Conservation (phyloP, 805 yeast species). For the Lipomyces chichibuensis region DNA sequence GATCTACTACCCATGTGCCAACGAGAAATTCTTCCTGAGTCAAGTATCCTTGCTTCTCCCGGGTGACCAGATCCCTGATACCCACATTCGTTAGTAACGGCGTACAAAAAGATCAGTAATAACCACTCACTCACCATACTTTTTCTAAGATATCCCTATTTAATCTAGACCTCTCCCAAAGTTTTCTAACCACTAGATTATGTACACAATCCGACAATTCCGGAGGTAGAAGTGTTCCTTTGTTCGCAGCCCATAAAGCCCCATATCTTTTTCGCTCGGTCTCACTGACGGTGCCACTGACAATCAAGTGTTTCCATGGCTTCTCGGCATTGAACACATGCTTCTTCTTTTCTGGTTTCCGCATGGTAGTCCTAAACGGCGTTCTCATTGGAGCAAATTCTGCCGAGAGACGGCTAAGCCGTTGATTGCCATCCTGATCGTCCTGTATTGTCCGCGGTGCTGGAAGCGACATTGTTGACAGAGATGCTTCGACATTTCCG, state of each 20-base stretch:
- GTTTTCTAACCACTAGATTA: slow-evolving; percentile 62
- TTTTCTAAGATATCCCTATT: slow-evolving; percentile 61
- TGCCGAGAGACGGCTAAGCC: not conserved
- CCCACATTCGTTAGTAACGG: not conserved
- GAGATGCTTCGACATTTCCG: not conserved
- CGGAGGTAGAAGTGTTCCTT: slow-evolving; percentile 50
- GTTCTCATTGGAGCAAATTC: slow-evolving; percentile 1
- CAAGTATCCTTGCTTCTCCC: slow-evolving; percentile 65
- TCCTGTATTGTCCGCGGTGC: not conserved
- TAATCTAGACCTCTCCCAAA: slow-evolving; percentile 80
- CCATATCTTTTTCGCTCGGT: slow-evolving; percentile 84
- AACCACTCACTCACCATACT: slow-evolving; percentile 58
- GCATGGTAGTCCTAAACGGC: slow-evolving; percentile 36
- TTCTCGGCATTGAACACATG: slow-evolving; percentile 36
- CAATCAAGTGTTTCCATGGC: slow-evolving; percentile 37
- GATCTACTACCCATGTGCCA: slow-evolving; percentile 99
- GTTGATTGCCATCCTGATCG: not conserved
- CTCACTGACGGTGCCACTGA: slow-evolving; percentile 42
- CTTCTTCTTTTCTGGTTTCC: slow-evolving; percentile 34
- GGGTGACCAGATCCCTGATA: slow-evolving; percentile 55
- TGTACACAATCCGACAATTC: slow-evolving; percentile 31
- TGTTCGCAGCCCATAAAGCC: slow-evolving; percentile 90
- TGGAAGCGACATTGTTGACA: slow-evolving; percentile 15
- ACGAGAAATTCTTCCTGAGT: slow-evolving; percentile 82
- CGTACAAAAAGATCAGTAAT: not conserved